Evolutionary conservation across 305 asterid species (phyloP).

Genomic region (Rubia tinctorum): DNA sequence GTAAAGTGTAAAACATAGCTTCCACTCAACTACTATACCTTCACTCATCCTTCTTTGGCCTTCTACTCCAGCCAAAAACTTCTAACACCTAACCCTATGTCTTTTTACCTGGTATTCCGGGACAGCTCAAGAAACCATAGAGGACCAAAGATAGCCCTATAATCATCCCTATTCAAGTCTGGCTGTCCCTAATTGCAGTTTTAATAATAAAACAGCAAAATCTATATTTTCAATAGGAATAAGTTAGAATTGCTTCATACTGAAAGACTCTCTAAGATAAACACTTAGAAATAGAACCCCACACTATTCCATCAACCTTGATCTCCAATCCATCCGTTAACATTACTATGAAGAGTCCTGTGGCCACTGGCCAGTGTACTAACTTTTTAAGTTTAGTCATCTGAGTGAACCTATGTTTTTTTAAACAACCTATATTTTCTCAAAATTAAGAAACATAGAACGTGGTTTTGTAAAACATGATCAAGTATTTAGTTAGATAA

Average conservation of each 20-base stretch:
- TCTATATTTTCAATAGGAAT: background rate
- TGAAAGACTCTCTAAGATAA: background rate
- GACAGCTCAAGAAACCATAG: background rate
- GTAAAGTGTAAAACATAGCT: background rate
- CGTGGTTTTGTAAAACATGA: background rate
- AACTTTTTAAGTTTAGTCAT: background rate
- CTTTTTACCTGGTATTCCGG: background rate
- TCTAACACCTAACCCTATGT: background rate
- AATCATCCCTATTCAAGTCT: background rate
- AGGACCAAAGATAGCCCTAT: no score
- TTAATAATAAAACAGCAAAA: background rate
- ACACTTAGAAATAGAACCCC: background rate
- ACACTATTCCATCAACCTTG: background rate
- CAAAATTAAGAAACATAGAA: background rate
- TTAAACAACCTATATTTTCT: background rate
- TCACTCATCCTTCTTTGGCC: background rate
- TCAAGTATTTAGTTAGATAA: background rate
- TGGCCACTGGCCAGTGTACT: background rate
- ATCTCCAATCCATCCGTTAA: background rate
- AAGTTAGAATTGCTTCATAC: background rate
- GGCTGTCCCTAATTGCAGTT: background rate
- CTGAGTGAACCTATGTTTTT: no score
- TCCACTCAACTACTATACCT: background rate
- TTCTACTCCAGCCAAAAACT: background rate
- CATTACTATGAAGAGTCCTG: background rate